Conservation (phyloP, 2,329 filamentous ascomycete species). For the Xylariaceae sp. region DNA sequence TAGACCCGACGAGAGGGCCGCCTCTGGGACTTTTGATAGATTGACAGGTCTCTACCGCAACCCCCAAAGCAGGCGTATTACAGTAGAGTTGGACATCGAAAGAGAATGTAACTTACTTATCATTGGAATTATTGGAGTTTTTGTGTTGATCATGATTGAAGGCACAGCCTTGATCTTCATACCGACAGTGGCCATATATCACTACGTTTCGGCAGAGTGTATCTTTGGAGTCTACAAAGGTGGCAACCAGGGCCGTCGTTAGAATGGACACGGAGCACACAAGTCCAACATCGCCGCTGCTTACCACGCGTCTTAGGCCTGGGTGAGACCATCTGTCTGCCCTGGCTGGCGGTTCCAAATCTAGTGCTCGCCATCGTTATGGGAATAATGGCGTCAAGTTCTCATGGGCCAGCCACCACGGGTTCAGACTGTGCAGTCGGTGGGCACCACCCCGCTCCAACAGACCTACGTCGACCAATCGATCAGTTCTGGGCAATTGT, state of each 20-base stretch:
- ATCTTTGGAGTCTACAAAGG: conserved; percentile 68
- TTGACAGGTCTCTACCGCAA: background rate
- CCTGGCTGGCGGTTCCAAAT: conserved; percentile 31
- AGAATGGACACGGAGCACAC: conserved; percentile 7
- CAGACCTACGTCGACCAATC: conserved; percentile 20
- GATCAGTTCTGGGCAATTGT: conserved; percentile 7
- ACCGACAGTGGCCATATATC: conserved; percentile 90
- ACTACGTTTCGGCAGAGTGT: conserved; percentile 88
- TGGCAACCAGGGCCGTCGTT: conserved; percentile 15
- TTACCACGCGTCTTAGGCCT: conserved; percentile 37
- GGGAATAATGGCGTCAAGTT: conserved; percentile 3
- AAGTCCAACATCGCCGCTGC: conserved; percentile 10
- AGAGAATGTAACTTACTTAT: conserved; percentile 30
- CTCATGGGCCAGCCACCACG: conserved; percentile 24
- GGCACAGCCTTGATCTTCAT: conserved; percentile 84
- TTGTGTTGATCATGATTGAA: conserved; percentile 83
- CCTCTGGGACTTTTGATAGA: background rate
- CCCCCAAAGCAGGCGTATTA: background rate
- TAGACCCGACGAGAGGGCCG: background rate
- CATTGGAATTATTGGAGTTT: conserved; percentile 38
- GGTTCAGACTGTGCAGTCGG: conserved; percentile 18
- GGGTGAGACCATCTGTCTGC: conserved; percentile 36
- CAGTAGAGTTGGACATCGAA: background rate
- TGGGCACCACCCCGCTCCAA: conserved; percentile 25
- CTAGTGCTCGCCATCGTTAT: conserved; percentile 33